phyloP scores from a whole-genome alignment of 768 basidiomycete species.

The Suillus discolor region DNA sequence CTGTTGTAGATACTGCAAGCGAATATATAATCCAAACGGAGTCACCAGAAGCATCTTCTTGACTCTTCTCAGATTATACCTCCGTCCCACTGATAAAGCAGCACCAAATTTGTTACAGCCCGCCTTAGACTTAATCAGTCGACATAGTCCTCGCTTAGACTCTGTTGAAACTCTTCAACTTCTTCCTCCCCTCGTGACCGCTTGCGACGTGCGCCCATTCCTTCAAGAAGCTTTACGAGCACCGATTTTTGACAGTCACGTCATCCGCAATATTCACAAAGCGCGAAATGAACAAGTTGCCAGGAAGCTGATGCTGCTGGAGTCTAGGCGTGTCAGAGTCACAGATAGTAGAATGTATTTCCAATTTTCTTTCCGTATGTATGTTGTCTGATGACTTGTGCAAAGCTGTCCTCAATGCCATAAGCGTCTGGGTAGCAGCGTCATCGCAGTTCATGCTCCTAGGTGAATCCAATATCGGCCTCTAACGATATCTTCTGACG shows the following conservation, averaged over 20 bases:
- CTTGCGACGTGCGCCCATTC: slow-evolving; percentile 79
- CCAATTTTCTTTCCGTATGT: slow-evolving; percentile 12
- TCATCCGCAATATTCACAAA: slow-evolving; percentile 70
- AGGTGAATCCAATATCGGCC: slow-evolving; percentile 47
- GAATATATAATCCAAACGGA: slow-evolving; percentile 63
- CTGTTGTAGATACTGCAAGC: slow-evolving; percentile 80
- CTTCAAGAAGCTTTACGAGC: slow-evolving; percentile 68
- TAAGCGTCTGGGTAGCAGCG: slow-evolving; percentile 89
- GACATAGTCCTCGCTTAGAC: slow-evolving; percentile 83
- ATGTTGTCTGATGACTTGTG: slow-evolving; percentile 5
- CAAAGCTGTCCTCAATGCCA: slow-evolving; percentile 93
- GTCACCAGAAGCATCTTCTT: slow-evolving; percentile 73
- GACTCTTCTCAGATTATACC: slow-evolving; percentile 83
- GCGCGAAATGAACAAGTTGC: slow-evolving; percentile 80
- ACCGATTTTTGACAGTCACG: slow-evolving; percentile 67
- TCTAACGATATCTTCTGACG: not conserved
- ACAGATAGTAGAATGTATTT: slow-evolving; percentile 92
- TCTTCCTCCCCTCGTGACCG: slow-evolving; percentile 87
- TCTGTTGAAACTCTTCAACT: slow-evolving; percentile 81
- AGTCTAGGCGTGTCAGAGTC: slow-evolving; percentile 83
- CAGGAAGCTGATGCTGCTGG: slow-evolving; percentile 69
- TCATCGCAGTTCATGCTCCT: slow-evolving; percentile 92
- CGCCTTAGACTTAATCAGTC: slow-evolving; percentile 85
- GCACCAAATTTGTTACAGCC: slow-evolving; percentile 67
- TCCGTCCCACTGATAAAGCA: slow-evolving; percentile 63